Base-by-base conservation (phyloP, 78 protist species). In the Pigoraptor vietnamica region DNA sequence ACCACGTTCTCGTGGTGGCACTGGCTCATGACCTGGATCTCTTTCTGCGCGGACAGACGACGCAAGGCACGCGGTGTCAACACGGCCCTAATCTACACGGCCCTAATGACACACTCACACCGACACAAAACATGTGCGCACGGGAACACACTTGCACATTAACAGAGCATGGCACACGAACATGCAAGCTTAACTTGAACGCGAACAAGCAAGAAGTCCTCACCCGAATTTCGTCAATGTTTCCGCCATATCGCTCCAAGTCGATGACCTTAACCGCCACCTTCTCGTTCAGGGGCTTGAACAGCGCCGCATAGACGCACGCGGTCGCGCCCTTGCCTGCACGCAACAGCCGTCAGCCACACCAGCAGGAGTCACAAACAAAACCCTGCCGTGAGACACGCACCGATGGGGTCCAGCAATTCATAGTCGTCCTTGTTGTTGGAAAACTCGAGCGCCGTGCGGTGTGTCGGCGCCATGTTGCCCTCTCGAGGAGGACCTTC, bases 11-110 rank as follows among this genome's bases (percentile, higher is more conserved):
- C 87, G 34, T 93, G 95, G 32, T 24, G 32, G 40, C 92, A 90
- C 84, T 90, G 92, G 79, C 55, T 34, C 95, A 93, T 93, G 40
- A 93, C 92, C 40, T 39, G 29, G 83, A 93, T 93, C 86, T 93
- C 95, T 23, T 93, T 93, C 94, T 92, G 90, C 40, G 38, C 40
- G 24, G 21, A 39, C 82, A 36, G 89, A 87, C 24, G 23, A 25
- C n/a, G 39, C 37, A 87, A 25, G 89, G 39, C 37, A 37, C n/a
- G 23, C n/a, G 23, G 89, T 25, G 36, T 24, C 23, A 25, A 87
- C 23, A 25, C 89, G 24, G 24, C 24, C 32, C 24, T 24, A 36
- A 89, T 21, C 14, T 24, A 89, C 0, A 89, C 14, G 24, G 14
- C 39, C 23, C 24, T 24, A 83, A 0, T 34, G n/a, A 83, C 23